phyloP scores from a whole-genome alignment of 2,329 filamentous ascomycete genomes.

The Chlorencoelia australis region DNA sequence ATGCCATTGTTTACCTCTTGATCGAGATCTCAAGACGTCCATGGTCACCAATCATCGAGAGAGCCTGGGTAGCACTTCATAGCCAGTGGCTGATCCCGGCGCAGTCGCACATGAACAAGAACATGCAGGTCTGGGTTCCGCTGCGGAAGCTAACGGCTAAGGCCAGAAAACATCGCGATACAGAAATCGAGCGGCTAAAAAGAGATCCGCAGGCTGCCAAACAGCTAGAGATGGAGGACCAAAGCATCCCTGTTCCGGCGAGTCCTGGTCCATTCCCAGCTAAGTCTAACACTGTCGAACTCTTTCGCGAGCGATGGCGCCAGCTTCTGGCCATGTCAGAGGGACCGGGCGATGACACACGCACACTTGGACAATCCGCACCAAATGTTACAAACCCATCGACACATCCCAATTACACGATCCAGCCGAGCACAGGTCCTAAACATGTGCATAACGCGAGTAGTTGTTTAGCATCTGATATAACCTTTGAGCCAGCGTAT shows the following conservation, averaged over 20 bases:
- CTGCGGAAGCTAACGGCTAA: constrained; percentile 47
- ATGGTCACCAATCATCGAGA: constrained; percentile 28
- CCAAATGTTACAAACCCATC: background rate
- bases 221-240: constrained; percentile 18
- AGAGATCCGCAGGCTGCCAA: constrained; percentile 20
- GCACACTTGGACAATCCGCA: background rate
- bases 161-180: constrained; percentile 33
- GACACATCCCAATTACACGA: background rate
- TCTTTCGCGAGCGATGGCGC: constrained; percentile 26
- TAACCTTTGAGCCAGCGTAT: constrained; percentile 6
- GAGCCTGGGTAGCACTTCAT: constrained; percentile 31
- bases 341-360: background rate
- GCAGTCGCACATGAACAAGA: constrained; percentile 26
- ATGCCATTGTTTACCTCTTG: constrained; percentile 30
- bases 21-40: constrained; percentile 27
- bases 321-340: constrained; percentile 17
- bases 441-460: background rate
- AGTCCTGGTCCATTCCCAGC: constrained; percentile 23
- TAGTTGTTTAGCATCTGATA: background rate
- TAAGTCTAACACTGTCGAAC: constrained; percentile 9
- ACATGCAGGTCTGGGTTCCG: constrained; percentile 50
- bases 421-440: background rate
- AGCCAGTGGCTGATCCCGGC: constrained; percentile 14
- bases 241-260: constrained; percentile 17
- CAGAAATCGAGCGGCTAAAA: constrained; percentile 25